phyloP scores from a whole-genome alignment of 2,329 filamentous ascomycete species.

The Penicillium brasilianum region DNA sequence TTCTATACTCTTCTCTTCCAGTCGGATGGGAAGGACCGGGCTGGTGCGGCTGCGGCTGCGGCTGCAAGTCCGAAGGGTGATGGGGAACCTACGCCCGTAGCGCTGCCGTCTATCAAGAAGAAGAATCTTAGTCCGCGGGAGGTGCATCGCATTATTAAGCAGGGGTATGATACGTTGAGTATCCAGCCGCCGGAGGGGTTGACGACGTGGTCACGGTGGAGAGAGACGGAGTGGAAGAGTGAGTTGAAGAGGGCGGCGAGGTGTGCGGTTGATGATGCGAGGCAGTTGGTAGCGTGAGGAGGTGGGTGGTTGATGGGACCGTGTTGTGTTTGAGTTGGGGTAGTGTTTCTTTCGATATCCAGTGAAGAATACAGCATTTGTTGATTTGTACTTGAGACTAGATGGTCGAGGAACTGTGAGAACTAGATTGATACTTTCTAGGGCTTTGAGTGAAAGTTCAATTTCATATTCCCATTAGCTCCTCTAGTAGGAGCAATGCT shows the following conservation, averaged over 20 bases:
- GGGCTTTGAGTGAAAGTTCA: background rate
- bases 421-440: background rate
- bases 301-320: background rate
- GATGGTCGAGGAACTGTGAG: background rate
- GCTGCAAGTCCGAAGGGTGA: conserved; percentile 26
- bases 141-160: conserved; percentile 89
- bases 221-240: conserved; percentile 83
- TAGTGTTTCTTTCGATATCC: conserved; percentile 11
- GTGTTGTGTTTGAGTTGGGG: background rate
- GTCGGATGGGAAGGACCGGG: conserved; percentile 56
- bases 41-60: conserved; percentile 17
- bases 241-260: conserved; percentile 87
- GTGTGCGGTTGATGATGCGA: conserved; percentile 74
- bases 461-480: conserved; percentile 5
- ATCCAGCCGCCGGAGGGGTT: conserved; percentile 87
- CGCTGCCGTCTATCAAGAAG: conserved; percentile 47
- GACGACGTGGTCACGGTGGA: conserved; percentile 82
- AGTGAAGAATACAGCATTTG: conserved; percentile 10
- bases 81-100: conserved; percentile 34
- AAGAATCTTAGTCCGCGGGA: conserved; percentile 80
- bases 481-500: conserved; percentile 3
- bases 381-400: background rate
- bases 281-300: conserved; percentile 47
- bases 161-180: conserved; percentile 92
- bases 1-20: conserved; percentile 78